phyloP scores from a whole-genome alignment of 2,329 filamentous ascomycete genomes.

The Trichocomaceae sp. region DNA sequence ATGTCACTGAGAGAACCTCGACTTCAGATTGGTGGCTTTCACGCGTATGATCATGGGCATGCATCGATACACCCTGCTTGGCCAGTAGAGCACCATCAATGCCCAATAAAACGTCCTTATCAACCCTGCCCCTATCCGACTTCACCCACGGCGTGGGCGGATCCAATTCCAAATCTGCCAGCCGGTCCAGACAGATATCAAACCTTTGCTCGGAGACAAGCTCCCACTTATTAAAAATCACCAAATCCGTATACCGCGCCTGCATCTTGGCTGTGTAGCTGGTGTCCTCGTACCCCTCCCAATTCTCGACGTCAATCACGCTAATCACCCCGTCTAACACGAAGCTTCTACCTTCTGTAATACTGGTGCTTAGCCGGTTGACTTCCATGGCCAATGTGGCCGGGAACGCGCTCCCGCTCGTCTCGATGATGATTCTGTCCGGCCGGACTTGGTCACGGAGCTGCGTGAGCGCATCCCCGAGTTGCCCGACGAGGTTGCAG shows the following conservation, averaged over 20 bases:
- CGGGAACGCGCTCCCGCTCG: conserved; percentile 78
- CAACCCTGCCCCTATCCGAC: conserved; percentile 72
- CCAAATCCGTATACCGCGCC: conserved; percentile 80
- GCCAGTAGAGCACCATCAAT: conserved; percentile 68
- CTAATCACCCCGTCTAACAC: conserved; percentile 79
- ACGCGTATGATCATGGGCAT: conserved; percentile 17
- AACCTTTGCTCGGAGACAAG: conserved; percentile 63
- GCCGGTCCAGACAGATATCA: conserved; percentile 69
- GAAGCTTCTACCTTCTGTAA: conserved; percentile 47
- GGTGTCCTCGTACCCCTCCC: conserved; percentile 85
- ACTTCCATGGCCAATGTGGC: conserved; percentile 87
- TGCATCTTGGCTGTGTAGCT: conserved; percentile 83
- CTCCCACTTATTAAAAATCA: conserved; percentile 95
- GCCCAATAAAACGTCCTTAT: conserved; percentile 73
- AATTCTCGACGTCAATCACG: conserved; percentile 92
- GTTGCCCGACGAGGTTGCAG: conserved; percentile 93
- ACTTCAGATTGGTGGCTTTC: conserved; percentile 69
- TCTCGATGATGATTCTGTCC: conserved; percentile 90
- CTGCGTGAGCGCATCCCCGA: conserved; percentile 70
- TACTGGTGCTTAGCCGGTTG: conserved; percentile 63
- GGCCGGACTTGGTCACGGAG: conserved; percentile 58
- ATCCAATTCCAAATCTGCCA: conserved; percentile 68
- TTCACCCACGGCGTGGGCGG: conserved; percentile 71
- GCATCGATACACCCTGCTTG: conserved; percentile 17
- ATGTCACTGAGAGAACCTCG: conserved; percentile 77